Evolutionary conservation across 176 grass and related monocot species (phyloP).

Genomic region (Carex myosuroides): DNA sequence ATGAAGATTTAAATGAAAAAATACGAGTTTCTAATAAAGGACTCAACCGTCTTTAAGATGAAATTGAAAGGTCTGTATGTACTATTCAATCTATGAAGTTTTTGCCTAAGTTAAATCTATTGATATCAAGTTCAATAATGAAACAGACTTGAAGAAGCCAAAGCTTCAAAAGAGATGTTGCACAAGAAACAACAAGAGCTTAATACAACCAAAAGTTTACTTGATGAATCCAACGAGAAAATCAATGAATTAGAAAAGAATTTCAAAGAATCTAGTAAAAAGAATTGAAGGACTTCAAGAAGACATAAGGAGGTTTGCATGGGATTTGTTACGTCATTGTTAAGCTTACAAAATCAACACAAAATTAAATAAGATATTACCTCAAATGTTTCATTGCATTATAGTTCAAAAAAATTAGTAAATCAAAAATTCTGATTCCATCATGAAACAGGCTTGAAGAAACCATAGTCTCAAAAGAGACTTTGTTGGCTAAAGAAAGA

Average conservation of each 20-base stretch:
- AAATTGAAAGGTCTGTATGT: slow-evolving; percentile 37
- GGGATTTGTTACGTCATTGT: background rate
- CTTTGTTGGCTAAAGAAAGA: slow-evolving; percentile 22
- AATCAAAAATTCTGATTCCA: background rate
- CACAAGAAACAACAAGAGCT: slow-evolving; percentile 43
- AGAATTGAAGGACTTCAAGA: slow-evolving; percentile 49
- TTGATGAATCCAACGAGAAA: slow-evolving; percentile 37
- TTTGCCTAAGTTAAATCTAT: background rate
- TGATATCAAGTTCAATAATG: slow-evolving; percentile 23
- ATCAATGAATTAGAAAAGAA: slow-evolving; percentile 49
- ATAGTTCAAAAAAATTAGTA: background rate
- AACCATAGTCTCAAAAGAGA: slow-evolving; percentile 13
- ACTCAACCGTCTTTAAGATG: slow-evolving; percentile 40
- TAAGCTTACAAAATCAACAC: slow-evolving; percentile 11
- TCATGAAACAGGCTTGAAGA: slow-evolving; percentile 24
- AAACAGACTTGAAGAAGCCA: slow-evolving; percentile 53
- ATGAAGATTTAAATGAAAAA: slow-evolving; percentile 19
- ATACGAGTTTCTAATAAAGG: slow-evolving; percentile 42
- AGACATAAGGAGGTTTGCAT: slow-evolving; percentile 48
- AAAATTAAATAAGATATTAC: background rate
- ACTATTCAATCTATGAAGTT: slow-evolving; percentile 3
- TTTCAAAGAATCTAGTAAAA: slow-evolving; percentile 43
- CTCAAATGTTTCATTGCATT: background rate
- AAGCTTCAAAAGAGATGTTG: slow-evolving; percentile 37
- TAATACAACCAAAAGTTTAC: slow-evolving; percentile 40